Base-by-base conservation (phyloP, 192 early-diverging fungal species). In the Rhizophagus sp. region DNA sequence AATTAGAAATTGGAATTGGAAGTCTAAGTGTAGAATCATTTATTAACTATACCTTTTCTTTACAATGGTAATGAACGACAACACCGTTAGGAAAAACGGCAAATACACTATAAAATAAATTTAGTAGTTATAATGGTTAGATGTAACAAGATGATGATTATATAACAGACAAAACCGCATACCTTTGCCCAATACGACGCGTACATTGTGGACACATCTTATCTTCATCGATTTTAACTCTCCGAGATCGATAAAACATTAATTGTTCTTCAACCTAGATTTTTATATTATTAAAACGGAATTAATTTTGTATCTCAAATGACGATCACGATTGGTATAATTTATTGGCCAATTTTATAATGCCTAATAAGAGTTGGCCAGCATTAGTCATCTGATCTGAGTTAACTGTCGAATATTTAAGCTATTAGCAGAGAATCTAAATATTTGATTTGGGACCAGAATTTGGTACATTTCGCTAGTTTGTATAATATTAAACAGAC, bases 21-120 rank as follows among this genome's bases (percentile, higher is more conserved):
- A 25, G 3, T 15, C 39, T 25, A 34, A 63, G 0, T 49, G 66
- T 50, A 62, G 47, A 66, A 66, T 39, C 11, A 47, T 12, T 1
- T 27, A 49, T 30, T 62, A 71, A 10, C 19, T 62, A 34, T 41
- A 79, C 78, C 78, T 85, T 85, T 47, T 91, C 90, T 77, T 91
- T 91, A 80, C 94, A 95, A 67, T 88, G 91, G 71, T 92, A 91
- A 85, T 95, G 94, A 6, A 94, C 89, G 11, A 95, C 88, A 5
- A 89, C 85, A 17, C 91, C 92, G 73, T 91, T 88, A 3, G 93
- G 92, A 82, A 91, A 93, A 3, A 88, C 88, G 4, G 93, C 93
- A 85, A 95, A 94, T 4, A 93, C 94, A 76, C 91, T 92, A 80
- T 44, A 75, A 62, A 36, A 36, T 36, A 36, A 36, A 36, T 30